Evolutionary conservation across 2,329 filamentous ascomycete genomes (phyloP).

Genomic region (Botrytis galanthina): DNA sequence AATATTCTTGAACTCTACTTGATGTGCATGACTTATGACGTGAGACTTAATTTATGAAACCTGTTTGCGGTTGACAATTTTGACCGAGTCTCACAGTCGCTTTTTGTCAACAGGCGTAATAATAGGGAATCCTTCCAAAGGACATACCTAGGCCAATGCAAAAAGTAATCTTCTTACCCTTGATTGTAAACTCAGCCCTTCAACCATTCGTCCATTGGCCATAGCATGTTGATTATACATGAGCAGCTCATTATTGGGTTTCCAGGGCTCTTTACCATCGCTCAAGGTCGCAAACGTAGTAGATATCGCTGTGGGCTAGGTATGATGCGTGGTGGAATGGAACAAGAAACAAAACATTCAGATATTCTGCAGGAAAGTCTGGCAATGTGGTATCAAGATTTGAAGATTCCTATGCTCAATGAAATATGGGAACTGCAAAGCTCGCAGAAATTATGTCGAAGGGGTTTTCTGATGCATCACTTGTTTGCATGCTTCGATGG

Average conservation of each 20-base stretch:
- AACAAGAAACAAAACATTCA: not conserved
- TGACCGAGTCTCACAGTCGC: not conserved
- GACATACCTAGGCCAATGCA: not conserved
- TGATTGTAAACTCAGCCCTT: not conserved
- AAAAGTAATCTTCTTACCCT: not conserved
- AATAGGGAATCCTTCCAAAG: not conserved
- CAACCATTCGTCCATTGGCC: not conserved
- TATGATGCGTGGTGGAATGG: not conserved
- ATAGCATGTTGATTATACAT: not conserved
- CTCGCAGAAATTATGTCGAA: conserved; percentile 3
- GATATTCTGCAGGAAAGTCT: not conserved
- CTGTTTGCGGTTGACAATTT: not conserved
- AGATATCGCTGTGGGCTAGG: not conserved
- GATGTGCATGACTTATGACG: not conserved
- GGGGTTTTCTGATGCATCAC: conserved; percentile 12
- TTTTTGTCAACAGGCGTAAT: not conserved
- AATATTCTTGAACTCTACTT: not conserved
- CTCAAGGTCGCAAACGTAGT: not conserved
- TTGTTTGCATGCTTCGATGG: conserved; percentile 9
- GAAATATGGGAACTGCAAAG: conserved; percentile 9
- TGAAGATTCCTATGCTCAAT: conserved; percentile 11
- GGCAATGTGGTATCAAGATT: conserved; percentile 12
- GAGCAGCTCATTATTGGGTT: not conserved
- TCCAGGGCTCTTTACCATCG: not conserved
- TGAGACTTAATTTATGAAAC: not conserved